A percentile compares a stretch with the other conserved stretches of the same genome.
These are phyloP conservation scores for Talaromyces thailandensis DNA, from an alignment of 495 filamentous ascomycete genomes.

Conservation along the genomic window DNA sequence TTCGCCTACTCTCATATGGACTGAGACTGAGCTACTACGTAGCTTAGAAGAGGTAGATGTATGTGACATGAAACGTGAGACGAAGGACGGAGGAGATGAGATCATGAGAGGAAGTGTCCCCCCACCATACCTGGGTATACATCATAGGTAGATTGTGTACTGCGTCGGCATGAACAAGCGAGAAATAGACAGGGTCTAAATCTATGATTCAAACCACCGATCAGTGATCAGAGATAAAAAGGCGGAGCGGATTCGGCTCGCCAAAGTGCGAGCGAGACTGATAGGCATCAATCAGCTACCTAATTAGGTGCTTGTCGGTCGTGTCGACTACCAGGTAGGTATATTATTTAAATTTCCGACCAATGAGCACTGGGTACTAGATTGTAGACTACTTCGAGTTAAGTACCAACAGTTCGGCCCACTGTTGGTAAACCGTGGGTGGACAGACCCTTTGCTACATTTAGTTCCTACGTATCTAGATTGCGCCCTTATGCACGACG, in stretches of 20 bases:
- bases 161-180: background rate
- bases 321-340: background rate
- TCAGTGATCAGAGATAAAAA: background rate
- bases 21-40: background rate
- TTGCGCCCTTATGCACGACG: background rate
- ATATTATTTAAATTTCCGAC: background rate
- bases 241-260: background rate
- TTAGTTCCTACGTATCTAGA: background rate
- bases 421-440: background rate
- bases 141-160: background rate
- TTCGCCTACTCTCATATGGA: background rate
- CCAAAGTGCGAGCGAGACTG: background rate
- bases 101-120: background rate
- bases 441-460: background rate
- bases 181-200: background rate
- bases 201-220: background rate
- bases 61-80: background rate
- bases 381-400: background rate
- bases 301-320: background rate
- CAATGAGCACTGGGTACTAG: background rate
- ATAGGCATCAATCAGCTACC: background rate
- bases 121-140: background rate
- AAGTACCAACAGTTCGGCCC: background rate
- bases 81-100: background rate
- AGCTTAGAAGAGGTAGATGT: background rate